Conservation (phyloP, 192 early-diverging fungal genomes). For the Spinellus fusiger region DNA sequence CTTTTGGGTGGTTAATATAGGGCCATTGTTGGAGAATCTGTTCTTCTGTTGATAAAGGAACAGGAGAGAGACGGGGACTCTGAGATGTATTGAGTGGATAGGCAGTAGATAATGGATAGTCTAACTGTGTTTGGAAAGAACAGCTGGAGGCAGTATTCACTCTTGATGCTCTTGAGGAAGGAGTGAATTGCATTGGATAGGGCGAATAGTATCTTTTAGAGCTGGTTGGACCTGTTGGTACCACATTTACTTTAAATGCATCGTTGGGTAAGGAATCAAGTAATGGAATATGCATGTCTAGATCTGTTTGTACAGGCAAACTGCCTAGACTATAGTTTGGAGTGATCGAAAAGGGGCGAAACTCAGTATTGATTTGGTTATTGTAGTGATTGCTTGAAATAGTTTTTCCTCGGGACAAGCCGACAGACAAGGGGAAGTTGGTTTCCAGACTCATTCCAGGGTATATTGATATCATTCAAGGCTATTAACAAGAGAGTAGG, state of each 20-base stretch:
- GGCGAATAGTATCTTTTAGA: background rate
- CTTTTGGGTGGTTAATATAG: too few relatives aligned
- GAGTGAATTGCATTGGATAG: background rate
- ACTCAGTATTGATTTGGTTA: background rate
- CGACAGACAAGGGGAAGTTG: background rate
- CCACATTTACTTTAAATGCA: background rate
- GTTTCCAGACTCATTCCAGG: slow-evolving; percentile 15
- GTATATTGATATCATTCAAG: slow-evolving; percentile 20
- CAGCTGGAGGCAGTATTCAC: background rate
- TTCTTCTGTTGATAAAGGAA: background rate
- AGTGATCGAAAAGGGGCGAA: background rate
- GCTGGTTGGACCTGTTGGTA: background rate
- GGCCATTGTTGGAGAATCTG: background rate
- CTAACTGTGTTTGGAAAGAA: background rate
- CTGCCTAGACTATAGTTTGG: background rate
- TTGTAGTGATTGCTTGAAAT: background rate
- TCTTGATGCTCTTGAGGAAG: background rate
- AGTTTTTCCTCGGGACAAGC: background rate
- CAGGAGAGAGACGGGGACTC: background rate
- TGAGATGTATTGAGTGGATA: background rate
- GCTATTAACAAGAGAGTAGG: background rate
- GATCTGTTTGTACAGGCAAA: background rate
- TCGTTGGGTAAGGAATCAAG: background rate
- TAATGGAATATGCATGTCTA: background rate
- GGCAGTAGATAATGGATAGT: background rate